Conservation (phyloP, 2,329 filamentous ascomycete species). For the Claviceps monticola region DNA sequence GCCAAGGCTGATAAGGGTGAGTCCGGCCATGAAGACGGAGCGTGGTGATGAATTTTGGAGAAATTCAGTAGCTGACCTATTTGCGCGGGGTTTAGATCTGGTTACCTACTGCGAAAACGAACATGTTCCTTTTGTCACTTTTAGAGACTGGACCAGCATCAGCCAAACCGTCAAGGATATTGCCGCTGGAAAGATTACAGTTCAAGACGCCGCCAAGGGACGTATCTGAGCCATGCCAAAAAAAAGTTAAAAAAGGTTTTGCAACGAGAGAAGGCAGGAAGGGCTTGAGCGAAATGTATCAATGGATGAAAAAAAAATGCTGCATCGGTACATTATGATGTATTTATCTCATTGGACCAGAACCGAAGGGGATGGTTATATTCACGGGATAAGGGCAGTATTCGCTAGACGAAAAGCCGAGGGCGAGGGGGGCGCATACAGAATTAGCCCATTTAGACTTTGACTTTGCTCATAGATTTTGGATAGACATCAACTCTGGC, state of each 20-base stretch:
- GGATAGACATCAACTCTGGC: conserved; percentile 1
- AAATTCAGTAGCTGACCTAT: not conserved
- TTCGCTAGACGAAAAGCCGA: not conserved
- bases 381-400: not conserved
- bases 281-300: no score
- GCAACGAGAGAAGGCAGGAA: no score
- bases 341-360: no score
- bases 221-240: conserved; percentile 15
- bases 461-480: conserved; percentile 2
- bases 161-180: conserved; percentile 64
- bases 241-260: not conserved
- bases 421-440: not conserved
- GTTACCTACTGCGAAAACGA: conserved; percentile 76
- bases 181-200: conserved; percentile 53
- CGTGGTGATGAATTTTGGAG: no score
- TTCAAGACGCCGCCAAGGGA: conserved; percentile 53
- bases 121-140: conserved; percentile 75
- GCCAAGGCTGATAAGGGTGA: conserved; percentile 79
- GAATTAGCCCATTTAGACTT: not conserved
- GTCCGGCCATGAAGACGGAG: no score
- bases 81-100: conserved; percentile 45
- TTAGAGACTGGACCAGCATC: conserved; percentile 73
- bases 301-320: not conserved
- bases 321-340: not conserved
- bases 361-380: no score